Conservation (phyloP, 2,329 filamentous ascomycete genomes). For the Microcyclospora pomicola region DNA sequence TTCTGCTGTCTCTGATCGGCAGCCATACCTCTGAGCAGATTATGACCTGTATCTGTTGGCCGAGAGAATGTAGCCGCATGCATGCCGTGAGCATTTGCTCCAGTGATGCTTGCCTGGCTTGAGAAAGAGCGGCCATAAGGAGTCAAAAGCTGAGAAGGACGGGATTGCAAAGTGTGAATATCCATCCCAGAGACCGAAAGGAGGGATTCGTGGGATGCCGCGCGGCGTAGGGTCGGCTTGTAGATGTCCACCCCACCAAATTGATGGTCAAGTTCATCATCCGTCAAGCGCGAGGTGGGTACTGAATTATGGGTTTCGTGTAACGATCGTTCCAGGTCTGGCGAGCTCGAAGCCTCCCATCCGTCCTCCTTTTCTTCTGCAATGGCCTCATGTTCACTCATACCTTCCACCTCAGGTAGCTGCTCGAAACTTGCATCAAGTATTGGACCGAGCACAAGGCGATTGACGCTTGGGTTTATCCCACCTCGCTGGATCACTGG, state of each 20-base stretch:
- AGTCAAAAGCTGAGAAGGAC: conserved; percentile 60
- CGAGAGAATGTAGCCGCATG: conserved; percentile 27
- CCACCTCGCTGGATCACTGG: conserved; percentile 6
- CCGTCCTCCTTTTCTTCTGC: conserved; percentile 18
- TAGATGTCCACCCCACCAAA: conserved; percentile 12
- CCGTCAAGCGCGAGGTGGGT: conserved; percentile 9
- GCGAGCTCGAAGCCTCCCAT: conserved; percentile 14
- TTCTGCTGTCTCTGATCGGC: conserved; percentile 13
- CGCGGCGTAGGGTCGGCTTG: conserved; percentile 42
- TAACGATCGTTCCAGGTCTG: background rate
- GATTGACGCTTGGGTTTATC: conserved; percentile 7
- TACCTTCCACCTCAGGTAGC: conserved; percentile 9
- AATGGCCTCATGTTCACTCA: conserved; percentile 13
- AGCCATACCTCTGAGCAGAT: conserved; percentile 21
- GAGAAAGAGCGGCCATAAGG: conserved; percentile 36
- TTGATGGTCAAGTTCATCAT: conserved; percentile 22
- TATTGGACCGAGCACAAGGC: conserved; percentile 17
- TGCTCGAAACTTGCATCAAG: conserved; percentile 20
- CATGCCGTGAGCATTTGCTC: conserved; percentile 21
- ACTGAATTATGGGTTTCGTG: conserved; percentile 5
- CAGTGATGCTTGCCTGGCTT: conserved; percentile 32
- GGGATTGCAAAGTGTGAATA: conserved; percentile 59
- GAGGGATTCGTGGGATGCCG: conserved; percentile 73
- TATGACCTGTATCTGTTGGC: conserved; percentile 14
- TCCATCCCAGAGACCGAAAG: conserved; percentile 79